Base-by-base conservation (phyloP, 257 asterid species). In the Solanum chmielewskii region DNA sequence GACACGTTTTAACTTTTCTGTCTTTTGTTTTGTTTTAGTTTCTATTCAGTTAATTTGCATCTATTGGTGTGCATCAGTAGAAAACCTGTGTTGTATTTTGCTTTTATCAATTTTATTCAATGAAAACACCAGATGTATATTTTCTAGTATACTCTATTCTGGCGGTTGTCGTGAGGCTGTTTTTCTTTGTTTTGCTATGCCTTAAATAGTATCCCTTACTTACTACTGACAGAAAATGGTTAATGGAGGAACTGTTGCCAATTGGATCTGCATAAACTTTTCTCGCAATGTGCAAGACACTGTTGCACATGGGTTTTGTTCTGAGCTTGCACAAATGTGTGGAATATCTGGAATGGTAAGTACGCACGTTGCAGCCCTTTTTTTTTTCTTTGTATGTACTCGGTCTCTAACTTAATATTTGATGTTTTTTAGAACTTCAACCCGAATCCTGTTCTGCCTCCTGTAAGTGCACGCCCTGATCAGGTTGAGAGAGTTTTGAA, bases 271-370 rank as follows among this genome's bases (percentile, higher is more conserved):
- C 85, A 94, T 97, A 21, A 97, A 97, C 88, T 97, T 97, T 81
- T 95, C 98, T 37, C 94, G 98, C 86, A 91, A 86, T 85, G 93
- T 97, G 80, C 99, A 92, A 89, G 98, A 97, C 64, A 88, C 37
- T n/a, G 88, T 92, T 69, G 98, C 97, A 3, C 93, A 88, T 35
- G 89, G 87, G 84, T 97, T 97, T 88, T 96, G 99, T 89, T 89
- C 91, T 29, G 99, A 94, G 91, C 98, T 97, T 86, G 99, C 98
- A 33, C 97, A 92, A 84, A 97, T 97, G 99, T 97, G 99, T 91
- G 87, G 21, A 3, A 93, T 95, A 12, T 97, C 99, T 71, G 99
- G 99, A 92, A 97, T 97, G 99, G 99, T 97, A 92, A 76, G 25
- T 56, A 37, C 68, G 37, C 44, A 52, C 41, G n/a, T 83, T 68